Conservation (phyloP, 2,329 filamentous ascomycete species). For the Albifimbria verrucaria region DNA sequence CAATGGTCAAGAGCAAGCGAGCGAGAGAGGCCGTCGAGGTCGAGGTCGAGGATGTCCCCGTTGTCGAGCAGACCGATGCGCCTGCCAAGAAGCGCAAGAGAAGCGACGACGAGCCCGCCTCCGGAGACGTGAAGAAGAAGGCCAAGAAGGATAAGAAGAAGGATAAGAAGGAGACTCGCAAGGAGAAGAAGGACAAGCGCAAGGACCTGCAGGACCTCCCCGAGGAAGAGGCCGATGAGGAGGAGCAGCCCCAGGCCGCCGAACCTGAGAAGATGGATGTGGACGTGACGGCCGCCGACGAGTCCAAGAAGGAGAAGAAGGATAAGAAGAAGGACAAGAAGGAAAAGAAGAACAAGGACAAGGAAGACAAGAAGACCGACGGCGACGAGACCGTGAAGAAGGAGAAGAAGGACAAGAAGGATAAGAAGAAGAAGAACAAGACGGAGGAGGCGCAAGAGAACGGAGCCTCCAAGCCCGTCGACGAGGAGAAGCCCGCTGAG, state of each 20-base stretch:
- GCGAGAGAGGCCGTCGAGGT: constrained; percentile 28
- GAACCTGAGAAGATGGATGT: constrained; percentile 14
- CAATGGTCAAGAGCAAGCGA: constrained; percentile 36
- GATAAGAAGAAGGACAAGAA: constrained; percentile 26
- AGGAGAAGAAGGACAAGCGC: constrained; percentile 38
- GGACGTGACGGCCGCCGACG: constrained; percentile 11
- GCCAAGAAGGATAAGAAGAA: constrained; percentile 33
- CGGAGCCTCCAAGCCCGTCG: constrained; percentile 12
- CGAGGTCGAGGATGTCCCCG: constrained; percentile 21
- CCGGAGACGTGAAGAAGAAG: constrained; percentile 26
- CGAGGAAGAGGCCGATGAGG: constrained; percentile 25
- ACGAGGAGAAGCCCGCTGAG: constrained; percentile 8
- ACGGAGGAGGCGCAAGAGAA: constrained; percentile 29
- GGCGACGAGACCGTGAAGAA: constrained; percentile 27
- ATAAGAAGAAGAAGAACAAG: constrained; percentile 24
- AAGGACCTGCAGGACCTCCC: constrained; percentile 35
- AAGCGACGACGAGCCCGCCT: constrained; percentile 21
- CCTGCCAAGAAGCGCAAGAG: constrained; percentile 35
- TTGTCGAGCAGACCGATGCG: constrained; percentile 15
- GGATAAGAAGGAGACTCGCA: constrained; percentile 29
- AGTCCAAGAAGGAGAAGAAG: constrained; percentile 24
- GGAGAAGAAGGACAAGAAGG: constrained; percentile 15
- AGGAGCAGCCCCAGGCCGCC: constrained; percentile 18
- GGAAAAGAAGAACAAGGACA: constrained; percentile 24
- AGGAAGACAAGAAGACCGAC: constrained; percentile 22